Conservation (phyloP, 108 stramenopile genomes). For the Skeletonema potamos region DNA sequence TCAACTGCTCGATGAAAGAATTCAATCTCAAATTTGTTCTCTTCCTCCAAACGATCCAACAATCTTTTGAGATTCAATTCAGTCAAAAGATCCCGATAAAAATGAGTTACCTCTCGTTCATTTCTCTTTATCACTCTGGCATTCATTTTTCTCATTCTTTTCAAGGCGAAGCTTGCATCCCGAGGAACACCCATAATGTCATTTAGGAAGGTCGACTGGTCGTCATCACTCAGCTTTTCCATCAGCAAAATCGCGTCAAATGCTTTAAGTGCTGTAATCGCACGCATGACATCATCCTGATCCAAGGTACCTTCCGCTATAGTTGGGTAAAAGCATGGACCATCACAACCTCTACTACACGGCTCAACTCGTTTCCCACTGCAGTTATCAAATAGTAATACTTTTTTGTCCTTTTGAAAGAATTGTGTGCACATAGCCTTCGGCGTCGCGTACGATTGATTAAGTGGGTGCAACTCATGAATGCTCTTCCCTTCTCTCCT, state of each 20-base stretch:
- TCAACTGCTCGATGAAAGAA: conserved; percentile 18
- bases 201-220: conserved; percentile 21
- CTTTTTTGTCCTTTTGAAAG: conserved; percentile 1
- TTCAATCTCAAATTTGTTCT: conserved; percentile 25
- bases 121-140: conserved; percentile 9
- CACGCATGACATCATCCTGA: conserved; percentile 5
- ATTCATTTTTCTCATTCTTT: conserved; percentile 1
- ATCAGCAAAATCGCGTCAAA: conserved; percentile 25
- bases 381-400: conserved; percentile 8
- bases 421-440: conserved; percentile 13
- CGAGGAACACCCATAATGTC: conserved; percentile 37
- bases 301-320: conserved; percentile 19
- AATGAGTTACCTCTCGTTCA: conserved; percentile 26
- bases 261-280: conserved; percentile 15
- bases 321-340: conserved; percentile 29
- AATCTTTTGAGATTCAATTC: background rate
- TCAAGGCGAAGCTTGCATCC: conserved; percentile 20
- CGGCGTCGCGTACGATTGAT: conserved; percentile 1
- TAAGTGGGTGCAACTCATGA: conserved; percentile 8
- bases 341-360: conserved; percentile 27
- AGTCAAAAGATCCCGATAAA: conserved; percentile 23
- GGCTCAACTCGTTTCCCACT: background rate
- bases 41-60: conserved; percentile 2
- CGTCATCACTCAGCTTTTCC: conserved; percentile 18
- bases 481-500: background rate